Evolutionary conservation across 768 basidiomycete species (phyloP), one percentile per base, ranked within the genome.

Genomic region (Boletus bicolor): DNA sequence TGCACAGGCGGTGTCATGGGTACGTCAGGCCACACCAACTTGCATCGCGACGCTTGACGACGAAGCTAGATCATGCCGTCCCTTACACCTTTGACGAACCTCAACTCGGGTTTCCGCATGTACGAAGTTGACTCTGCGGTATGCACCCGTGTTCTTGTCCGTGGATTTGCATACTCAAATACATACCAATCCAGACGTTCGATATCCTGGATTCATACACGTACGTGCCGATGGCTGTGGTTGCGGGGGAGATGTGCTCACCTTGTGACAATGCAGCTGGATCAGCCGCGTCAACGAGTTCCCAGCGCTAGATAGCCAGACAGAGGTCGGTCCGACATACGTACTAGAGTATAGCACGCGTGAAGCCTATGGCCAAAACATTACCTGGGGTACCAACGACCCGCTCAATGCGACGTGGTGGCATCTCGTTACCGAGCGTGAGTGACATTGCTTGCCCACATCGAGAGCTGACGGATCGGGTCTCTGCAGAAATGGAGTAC

Each of bases 361-460:
- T 26, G 76, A 82, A 46, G 76, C 85, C 1, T 89, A 87, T 60
- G 87, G 86, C 14, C 67, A 68, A 34, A 70, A 67, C 48, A 67
- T 75, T 1, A 76, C 77, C 37, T 89, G 88, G 86, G 77, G 76
- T 28, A 67, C 73, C 8, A 73, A 77, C 47, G 86, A 86, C 66
- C 86, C 88, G 0, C 72, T 89, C 51, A 90, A 89, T 58, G 86
- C 85, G 5, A 89, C 87, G 3, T 90, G 85, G 83, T 90, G 87
- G 87, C 88, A 89, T 67, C 78, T 69, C 26, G 85, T 90, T 44
- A 89, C 88, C 0, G 84, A 89, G 72, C 77, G 85, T 83, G 55
- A 49, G 77, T 68, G 5, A 14, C 37, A 12, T 12, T 28, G 1
- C 14, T 19, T 53, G 50, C 6, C 14, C 21, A 15, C 28, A n/a